Conservation (phyloP, 179 eudicot genomes). For the Beta macrorhiza region DNA sequence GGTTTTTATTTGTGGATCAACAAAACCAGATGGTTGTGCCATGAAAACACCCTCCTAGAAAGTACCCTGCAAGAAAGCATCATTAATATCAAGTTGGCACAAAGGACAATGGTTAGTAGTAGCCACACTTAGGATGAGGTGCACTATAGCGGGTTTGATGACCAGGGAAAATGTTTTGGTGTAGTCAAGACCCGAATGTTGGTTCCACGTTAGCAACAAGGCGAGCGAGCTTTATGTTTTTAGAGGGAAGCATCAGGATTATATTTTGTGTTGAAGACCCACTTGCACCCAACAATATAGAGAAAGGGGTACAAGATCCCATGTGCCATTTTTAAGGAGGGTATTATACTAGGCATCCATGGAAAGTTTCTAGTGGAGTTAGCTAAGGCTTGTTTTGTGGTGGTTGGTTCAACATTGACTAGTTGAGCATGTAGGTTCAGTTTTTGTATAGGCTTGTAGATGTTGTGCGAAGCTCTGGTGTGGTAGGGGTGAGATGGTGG, state of each 20-base stretch:
- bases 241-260: neutral
- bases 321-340: neutral
- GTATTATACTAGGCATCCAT: neutral
- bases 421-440: too few species aligned
- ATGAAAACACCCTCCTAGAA: neutral
- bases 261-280: neutral
- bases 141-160: too few species aligned
- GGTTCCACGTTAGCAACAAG: neutral
- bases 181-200: neutral
- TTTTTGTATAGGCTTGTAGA: too few species aligned
- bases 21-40: neutral
- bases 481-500: too few species aligned
- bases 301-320: slow-evolving; percentile 1
- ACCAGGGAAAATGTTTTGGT: neutral
- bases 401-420: too few species aligned
- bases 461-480: too few species aligned
- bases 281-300: neutral
- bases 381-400: too few species aligned
- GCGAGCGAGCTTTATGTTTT: slow-evolving; percentile 5
- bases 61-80: neutral
- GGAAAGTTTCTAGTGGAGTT: too few species aligned
- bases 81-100: too few species aligned
- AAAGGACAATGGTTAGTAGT: too few species aligned
- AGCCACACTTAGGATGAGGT: too few species aligned
- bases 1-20: neutral